Conservation (phyloP, 2,329 filamentous ascomycete genomes). For the Podosphaera fusca region DNA sequence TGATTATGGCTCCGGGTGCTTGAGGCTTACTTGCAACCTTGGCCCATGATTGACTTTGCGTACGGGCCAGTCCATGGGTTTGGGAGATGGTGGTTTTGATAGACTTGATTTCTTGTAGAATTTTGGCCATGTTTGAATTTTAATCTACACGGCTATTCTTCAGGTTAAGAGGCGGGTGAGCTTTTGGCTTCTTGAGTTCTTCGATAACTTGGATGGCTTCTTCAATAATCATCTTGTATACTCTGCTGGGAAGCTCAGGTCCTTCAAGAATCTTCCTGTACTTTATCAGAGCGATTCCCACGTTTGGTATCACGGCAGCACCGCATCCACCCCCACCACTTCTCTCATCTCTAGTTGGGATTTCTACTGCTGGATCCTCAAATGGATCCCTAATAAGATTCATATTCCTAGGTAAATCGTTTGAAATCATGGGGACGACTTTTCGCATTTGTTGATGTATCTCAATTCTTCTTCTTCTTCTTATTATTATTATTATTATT, state of each 20-base stretch:
- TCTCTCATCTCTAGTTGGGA: not conserved
- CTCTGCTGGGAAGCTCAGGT: not conserved
- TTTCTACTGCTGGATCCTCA: not conserved
- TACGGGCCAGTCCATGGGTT: not conserved
- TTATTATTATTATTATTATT: too few species aligned
- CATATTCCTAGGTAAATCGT: not conserved
- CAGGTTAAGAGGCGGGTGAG: not conserved
- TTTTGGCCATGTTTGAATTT: not conserved
- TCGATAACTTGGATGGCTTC: not conserved
- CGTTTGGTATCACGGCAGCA: not conserved
- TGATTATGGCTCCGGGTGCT: not conserved
- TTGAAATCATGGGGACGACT: not conserved
- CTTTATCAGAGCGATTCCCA: not conserved
- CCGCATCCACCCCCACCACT: not conserved
- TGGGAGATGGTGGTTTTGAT: not conserved
- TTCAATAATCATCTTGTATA: not conserved
- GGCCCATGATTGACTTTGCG: too few species aligned
- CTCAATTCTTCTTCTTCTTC: too few species aligned
- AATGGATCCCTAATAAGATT: not conserved
- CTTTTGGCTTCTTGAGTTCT: not conserved
- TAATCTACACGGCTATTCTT: not conserved
- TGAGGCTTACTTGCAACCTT: too few species aligned
- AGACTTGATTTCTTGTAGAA: not conserved
- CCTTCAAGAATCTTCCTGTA: not conserved
- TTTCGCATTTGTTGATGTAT: not conserved